Percentiles rank a stretch among this genome's conserved stretches.
Evolutionary conservation across 2,329 filamentous ascomycete genomes (phyloP).

Genomic region (Aspergillus carbonarius): DNA sequence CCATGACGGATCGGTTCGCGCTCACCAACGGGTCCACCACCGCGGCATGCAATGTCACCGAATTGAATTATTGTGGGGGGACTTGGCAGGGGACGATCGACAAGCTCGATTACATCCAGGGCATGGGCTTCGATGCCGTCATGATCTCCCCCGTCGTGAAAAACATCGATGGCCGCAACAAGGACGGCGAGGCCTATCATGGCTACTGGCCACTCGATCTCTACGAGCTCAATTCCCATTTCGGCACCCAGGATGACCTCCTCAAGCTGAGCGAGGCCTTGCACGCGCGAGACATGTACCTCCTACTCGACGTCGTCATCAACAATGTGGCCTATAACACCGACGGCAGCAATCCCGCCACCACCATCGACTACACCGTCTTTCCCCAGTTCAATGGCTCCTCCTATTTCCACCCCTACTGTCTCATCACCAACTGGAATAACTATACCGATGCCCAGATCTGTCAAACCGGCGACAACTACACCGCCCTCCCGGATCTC

Average conservation of each 20-base stretch:
- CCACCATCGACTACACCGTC: conserved; percentile 24
- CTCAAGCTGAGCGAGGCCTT: conserved; percentile 46
- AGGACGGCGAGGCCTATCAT: conserved; percentile 50
- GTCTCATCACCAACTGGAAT: conserved; percentile 35
- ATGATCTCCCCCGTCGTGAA: conserved; percentile 46
- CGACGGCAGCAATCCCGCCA: conserved; percentile 26
- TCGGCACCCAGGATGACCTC: conserved; percentile 50
- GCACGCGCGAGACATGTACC: conserved; percentile 49
- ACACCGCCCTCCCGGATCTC: conserved; percentile 48
- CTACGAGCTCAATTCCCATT: conserved; percentile 50
- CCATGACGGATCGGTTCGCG: conserved; percentile 50
- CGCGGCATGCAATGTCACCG: conserved; percentile 29
- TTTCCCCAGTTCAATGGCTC: conserved; percentile 29
- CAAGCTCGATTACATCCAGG: conserved; percentile 53
- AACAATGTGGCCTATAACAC: conserved; percentile 47
- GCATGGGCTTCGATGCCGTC: conserved; percentile 51
- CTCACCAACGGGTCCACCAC: conserved; percentile 40
- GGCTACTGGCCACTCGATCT: conserved; percentile 53
- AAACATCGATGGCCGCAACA: conserved; percentile 37
- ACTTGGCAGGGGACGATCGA: conserved; percentile 51
- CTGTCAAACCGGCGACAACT: conserved; percentile 54
- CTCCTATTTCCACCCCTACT: conserved; percentile 30
- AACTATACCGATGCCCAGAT: conserved; percentile 37
- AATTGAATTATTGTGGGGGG: conserved; percentile 50
- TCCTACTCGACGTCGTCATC: conserved; percentile 55